Evolutionary conservation across 768 basidiomycete species (phyloP).

Genomic region (Russula earlei): DNA sequence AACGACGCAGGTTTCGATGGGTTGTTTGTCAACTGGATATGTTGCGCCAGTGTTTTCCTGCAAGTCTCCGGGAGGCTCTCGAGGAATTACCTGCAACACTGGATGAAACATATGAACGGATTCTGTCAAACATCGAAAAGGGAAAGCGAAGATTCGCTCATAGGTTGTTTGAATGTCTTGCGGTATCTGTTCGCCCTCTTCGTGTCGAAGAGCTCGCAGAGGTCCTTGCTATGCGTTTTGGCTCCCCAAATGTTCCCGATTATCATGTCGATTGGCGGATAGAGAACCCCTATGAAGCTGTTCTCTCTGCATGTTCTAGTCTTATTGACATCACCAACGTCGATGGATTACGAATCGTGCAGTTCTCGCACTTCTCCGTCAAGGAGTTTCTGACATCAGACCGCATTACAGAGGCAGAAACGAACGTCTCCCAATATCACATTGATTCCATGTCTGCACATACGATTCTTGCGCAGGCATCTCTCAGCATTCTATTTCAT

Average conservation of each 20-base stretch:
- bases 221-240: not conserved
- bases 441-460: not conserved
- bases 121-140: not conserved
- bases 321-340: not conserved
- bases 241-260: not conserved
- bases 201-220: too few relatives aligned
- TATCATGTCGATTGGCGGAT: not conserved
- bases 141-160: not conserved
- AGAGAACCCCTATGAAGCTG: not conserved
- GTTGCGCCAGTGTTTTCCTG: not conserved
- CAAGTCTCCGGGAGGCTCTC: not conserved
- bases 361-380: not conserved
- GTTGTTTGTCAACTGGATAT: not conserved
- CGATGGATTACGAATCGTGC: not conserved
- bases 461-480: not conserved
- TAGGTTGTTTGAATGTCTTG: constrained; percentile 2
- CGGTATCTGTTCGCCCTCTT: not conserved
- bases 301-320: not conserved
- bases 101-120: constrained; percentile 2
- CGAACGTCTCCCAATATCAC: not conserved
- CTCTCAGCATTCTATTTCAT: not conserved
- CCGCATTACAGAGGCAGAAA: not conserved
- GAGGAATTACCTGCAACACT: not conserved
- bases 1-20: constrained; percentile 1
- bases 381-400: not conserved